A percentile compares a stretch with the other conserved stretches of the same genome.
Conservation (phyloP, 257 asterid genomes). For the Scutellaria minor region DNA sequence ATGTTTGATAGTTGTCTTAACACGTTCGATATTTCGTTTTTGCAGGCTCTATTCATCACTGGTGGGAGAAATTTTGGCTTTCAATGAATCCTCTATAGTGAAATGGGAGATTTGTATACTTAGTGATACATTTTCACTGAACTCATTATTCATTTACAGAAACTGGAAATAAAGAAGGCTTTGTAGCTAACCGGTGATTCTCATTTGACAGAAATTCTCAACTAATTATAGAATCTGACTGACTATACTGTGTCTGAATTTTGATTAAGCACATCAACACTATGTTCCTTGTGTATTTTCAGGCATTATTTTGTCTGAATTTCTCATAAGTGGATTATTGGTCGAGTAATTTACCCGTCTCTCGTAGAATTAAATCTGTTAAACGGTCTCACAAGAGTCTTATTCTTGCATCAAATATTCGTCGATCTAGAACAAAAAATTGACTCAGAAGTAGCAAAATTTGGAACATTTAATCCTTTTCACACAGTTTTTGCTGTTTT, state of each 20-base stretch:
- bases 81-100: neutral
- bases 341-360: too few relatives aligned
- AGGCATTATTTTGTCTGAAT: too few relatives aligned
- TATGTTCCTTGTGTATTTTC: neutral
- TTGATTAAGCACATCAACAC: neutral
- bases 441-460: conserved; percentile 15
- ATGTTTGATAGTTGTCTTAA: neutral
- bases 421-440: neutral
- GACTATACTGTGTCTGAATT: neutral
- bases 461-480: neutral
- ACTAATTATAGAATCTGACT: conserved; percentile 12
- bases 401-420: neutral
- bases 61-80: conserved; percentile 26
- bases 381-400: too few relatives aligned
- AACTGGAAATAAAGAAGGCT: conserved; percentile 23
- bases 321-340: too few relatives aligned
- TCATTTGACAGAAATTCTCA: conserved; percentile 6
- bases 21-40: neutral
- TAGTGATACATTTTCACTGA: conserved; percentile 27
- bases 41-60: conserved; percentile 36
- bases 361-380: too few relatives aligned
- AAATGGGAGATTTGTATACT: conserved; percentile 24
- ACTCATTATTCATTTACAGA: conserved; percentile 36
- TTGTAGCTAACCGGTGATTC: conserved; percentile 24
- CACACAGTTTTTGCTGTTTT: neutral